Conservation (phyloP, 345 rosid species). For the Atalantia buxifolia region DNA sequence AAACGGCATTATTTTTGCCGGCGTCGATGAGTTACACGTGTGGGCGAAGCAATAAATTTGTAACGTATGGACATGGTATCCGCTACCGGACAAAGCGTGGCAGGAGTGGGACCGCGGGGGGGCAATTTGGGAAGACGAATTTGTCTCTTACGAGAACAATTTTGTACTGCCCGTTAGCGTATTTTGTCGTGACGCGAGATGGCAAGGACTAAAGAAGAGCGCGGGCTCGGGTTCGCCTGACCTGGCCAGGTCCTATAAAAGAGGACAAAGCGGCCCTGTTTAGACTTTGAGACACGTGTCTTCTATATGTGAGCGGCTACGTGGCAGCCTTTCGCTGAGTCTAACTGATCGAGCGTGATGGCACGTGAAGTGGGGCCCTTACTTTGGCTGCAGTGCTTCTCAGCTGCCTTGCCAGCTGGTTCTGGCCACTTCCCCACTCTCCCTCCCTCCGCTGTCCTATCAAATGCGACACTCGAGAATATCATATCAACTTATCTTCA, state of each 20-base stretch:
- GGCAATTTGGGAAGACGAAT: constrained; percentile 21
- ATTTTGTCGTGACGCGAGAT: constrained; percentile 34
- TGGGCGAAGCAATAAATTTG: neutral
- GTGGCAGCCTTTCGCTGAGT: constrained; percentile 14
- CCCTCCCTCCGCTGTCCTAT: constrained; percentile 17
- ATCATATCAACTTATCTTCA: neutral
- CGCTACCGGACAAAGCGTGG: neutral
- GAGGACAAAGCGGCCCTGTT: constrained; percentile 33
- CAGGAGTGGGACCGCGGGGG: neutral
- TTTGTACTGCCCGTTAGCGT: constrained; percentile 9
- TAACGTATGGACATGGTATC: no score
- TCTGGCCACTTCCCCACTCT: constrained; percentile 9
- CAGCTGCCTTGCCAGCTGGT: constrained; percentile 37
- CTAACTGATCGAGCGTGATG: constrained; percentile 11
- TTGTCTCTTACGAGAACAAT: constrained; percentile 19
- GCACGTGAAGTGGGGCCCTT: constrained; percentile 50
- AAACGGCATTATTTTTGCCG: neutral
- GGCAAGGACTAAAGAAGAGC: neutral
- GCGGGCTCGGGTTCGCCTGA: constrained; percentile 17
- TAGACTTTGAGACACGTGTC: constrained; percentile 28
- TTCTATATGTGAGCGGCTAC: neutral
- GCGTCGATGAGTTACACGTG: neutral
- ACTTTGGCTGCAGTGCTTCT: constrained; percentile 16
- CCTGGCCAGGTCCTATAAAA: constrained; percentile 22
- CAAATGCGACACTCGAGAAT: constrained; percentile 30